Percentiles rank a stretch among this genome's conserved stretches.
phyloP scores from a whole-genome alignment of 805 yeast species.

The Teunomyces pallodes region DNA sequence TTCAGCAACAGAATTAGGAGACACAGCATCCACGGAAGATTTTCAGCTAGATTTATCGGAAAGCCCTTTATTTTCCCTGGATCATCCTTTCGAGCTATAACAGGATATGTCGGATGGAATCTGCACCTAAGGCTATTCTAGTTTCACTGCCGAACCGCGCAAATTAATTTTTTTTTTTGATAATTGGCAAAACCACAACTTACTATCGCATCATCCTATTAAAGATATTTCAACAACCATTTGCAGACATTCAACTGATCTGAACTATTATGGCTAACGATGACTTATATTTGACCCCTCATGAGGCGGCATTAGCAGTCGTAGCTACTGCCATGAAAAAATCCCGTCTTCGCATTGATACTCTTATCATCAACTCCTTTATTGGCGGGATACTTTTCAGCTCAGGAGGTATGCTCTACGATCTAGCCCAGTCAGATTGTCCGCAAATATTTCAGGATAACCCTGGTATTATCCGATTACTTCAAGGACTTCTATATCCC shows the following conservation, averaged over 20 bases:
- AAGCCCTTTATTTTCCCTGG: conserved; percentile 5
- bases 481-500: conserved; percentile 65
- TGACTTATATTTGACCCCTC: conserved; percentile 60
- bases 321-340: conserved; percentile 87
- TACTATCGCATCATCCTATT: background rate
- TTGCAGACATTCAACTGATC: background rate
- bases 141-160: background rate
- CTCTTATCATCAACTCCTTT: conserved; percentile 60
- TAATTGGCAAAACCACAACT: background rate
- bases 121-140: background rate
- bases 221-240: background rate
- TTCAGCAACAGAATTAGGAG: background rate
- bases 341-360: conserved; percentile 60
- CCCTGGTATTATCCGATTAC: conserved; percentile 51
- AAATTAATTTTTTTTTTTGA: background rate
- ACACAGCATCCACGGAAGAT: background rate
- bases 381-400: conserved; percentile 70
- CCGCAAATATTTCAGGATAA: conserved; percentile 39
- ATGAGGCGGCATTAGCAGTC: conserved; percentile 79
- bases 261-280: conserved; percentile 21
- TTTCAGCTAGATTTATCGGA: conserved; percentile 3
- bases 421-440: conserved; percentile 52
- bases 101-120: background rate
- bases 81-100: background rate
- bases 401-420: conserved; percentile 70